phyloP scores from a whole-genome alignment of 2,329 filamentous ascomycete genomes.

The Xylariaceae sp. region DNA sequence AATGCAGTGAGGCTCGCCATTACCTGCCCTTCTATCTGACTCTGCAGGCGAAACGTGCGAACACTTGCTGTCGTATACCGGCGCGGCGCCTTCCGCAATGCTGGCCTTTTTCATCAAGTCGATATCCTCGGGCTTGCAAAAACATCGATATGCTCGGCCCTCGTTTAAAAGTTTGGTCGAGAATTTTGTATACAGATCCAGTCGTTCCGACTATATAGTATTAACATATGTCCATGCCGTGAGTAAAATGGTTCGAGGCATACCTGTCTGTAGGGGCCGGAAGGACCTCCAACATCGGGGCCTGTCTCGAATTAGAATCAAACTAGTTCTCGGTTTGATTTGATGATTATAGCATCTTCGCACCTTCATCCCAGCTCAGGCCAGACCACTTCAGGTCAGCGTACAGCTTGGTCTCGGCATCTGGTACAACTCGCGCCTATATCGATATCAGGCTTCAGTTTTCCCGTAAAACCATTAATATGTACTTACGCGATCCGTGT shows the following conservation, averaged over 20 bases:
- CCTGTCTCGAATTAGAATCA: conserved; percentile 40
- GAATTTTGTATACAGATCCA: conserved; percentile 67
- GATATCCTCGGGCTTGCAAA: conserved; percentile 73
- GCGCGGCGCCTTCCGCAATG: conserved; percentile 44
- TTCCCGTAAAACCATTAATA: neutral
- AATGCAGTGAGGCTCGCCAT: conserved; percentile 70
- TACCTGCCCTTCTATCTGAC: conserved; percentile 64
- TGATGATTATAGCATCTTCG: conserved; percentile 4
- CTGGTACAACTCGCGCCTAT: conserved; percentile 74
- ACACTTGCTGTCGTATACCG: conserved; percentile 62
- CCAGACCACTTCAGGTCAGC: conserved; percentile 85
- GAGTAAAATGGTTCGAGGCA: neutral
- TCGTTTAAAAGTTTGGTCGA: conserved; percentile 63
- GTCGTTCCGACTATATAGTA: conserved; percentile 66
- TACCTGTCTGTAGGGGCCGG: conserved; percentile 84
- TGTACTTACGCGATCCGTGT: conserved; percentile 76
- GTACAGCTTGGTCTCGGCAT: conserved; percentile 73
- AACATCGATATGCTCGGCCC: conserved; percentile 85
- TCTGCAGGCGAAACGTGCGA: conserved; percentile 61
- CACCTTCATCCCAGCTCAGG: conserved; percentile 88
- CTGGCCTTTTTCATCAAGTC: conserved; percentile 61
- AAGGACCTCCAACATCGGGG: conserved; percentile 73
- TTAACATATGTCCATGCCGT: no score
- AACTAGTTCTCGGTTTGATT: neutral
- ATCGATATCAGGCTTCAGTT: neutral